Conservation (phyloP, 352 stramenopile species). For the Globisporangium heterothallicum region DNA sequence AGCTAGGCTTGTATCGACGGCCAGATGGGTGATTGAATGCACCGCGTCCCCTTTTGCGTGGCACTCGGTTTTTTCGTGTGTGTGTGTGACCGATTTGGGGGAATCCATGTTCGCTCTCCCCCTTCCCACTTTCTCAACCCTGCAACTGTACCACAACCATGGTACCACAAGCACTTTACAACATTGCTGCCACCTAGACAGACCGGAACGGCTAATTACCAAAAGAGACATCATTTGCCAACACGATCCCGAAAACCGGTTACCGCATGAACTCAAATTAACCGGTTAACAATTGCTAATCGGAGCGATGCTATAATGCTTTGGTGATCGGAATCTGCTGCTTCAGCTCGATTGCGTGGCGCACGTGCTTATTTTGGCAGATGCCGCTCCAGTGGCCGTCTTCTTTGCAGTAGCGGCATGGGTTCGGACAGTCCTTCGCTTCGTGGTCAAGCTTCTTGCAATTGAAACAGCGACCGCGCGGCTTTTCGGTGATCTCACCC, state of each 20-base stretch:
- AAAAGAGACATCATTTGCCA: not conserved
- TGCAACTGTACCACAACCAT: too few relatives aligned
- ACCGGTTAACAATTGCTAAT: not conserved
- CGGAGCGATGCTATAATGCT: constrained; percentile 28
- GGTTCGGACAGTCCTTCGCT: constrained; percentile 62
- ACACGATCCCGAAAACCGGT: not conserved
- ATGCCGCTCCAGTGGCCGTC: constrained; percentile 66
- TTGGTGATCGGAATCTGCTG: constrained; percentile 54
- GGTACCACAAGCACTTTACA: too few relatives aligned
- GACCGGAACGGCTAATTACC: not conserved
- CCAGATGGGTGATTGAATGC: too few relatives aligned
- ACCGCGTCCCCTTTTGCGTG: too few relatives aligned
- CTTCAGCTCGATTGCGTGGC: constrained; percentile 41
- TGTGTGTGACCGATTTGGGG: not conserved
- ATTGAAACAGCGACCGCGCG: constrained; percentile 76
- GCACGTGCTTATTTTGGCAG: constrained; percentile 60
- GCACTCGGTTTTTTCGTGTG: too few relatives aligned
- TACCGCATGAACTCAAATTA: not conserved
- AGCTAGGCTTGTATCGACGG: too few relatives aligned
- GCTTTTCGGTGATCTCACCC: constrained; percentile 41
- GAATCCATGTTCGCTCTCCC: not conserved
- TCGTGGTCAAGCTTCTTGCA: constrained; percentile 80
- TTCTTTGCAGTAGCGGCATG: constrained; percentile 80
- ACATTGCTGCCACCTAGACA: not conserved
- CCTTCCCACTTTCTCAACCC: too few relatives aligned